These are phyloP conservation scores for Pseudopediastrum boryanum DNA, from an alignment of 139 green algal species.

Conservation along the genomic window DNA sequence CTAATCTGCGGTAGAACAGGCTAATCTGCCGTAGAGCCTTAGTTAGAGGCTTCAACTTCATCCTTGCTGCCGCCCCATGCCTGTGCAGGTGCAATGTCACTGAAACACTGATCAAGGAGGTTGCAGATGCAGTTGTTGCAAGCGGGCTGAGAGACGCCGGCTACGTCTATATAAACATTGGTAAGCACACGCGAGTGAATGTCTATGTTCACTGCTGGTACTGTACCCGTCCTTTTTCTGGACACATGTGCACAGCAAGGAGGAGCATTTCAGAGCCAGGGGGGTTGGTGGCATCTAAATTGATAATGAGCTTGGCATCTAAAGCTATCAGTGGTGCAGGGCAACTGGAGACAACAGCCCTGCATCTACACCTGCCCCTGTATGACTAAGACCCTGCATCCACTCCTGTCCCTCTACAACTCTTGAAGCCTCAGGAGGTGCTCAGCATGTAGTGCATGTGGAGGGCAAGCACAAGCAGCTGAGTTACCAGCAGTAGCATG, in stretches of 20 bases:
- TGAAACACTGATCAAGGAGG: constrained; percentile 5
- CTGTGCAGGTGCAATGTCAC: constrained; percentile 1
- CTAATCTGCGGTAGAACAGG: neutral
- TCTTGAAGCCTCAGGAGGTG: too few species aligned
- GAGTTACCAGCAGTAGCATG: too few species aligned
- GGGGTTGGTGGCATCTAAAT: neutral
- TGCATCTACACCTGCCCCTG: too few species aligned
- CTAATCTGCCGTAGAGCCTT: neutral
- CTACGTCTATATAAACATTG: constrained; percentile 31
- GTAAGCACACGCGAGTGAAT: constrained; percentile 30
- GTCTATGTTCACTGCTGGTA: too few species aligned
- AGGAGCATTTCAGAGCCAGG: neutral
- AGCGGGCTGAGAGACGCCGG: neutral
- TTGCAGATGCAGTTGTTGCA: neutral
- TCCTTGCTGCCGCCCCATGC: neutral
- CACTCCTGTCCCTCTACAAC: too few species aligned
- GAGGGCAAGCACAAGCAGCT: too few species aligned
- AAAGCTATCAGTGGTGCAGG: too few species aligned
- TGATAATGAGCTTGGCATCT: too few species aligned
- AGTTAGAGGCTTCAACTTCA: neutral
- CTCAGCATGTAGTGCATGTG: too few species aligned
- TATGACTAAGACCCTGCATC: too few species aligned
- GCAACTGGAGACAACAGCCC: too few species aligned
- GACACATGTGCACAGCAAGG: neutral
- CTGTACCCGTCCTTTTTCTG: too few species aligned